Evolutionary conservation across 805 yeast species (phyloP).

Genomic region (Saccharomycopsis capsularis): DNA sequence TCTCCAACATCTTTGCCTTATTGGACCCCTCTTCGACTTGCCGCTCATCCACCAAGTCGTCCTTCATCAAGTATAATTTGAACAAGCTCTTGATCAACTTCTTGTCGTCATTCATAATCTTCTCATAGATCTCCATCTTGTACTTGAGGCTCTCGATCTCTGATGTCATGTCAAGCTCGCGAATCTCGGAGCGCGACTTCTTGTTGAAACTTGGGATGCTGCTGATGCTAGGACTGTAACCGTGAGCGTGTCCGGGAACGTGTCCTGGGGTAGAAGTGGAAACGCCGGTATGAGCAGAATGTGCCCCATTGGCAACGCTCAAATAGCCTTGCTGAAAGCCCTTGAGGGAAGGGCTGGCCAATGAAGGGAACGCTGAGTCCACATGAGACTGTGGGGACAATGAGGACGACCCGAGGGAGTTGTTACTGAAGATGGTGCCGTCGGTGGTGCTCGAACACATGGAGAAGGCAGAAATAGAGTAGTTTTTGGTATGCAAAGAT

Average conservation of each 20-base stretch:
- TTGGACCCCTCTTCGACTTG: background rate
- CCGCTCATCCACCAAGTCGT: constrained; percentile 13
- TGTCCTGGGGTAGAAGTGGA: background rate
- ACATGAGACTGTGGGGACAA: constrained; percentile 12
- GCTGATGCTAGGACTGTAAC: constrained; percentile 12
- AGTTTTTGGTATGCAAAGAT: constrained; percentile 3
- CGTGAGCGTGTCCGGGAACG: constrained; percentile 2
- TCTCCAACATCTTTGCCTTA: constrained; percentile 4
- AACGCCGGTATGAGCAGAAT: background rate
- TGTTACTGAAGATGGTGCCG: background rate
- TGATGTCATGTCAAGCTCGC: constrained; percentile 15
- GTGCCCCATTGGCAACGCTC: too few species aligned
- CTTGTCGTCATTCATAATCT: constrained; percentile 17
- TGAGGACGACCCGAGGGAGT: background rate
- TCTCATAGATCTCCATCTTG: constrained; percentile 17
- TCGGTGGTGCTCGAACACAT: constrained; percentile 11
- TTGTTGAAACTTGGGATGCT: constrained; percentile 1
- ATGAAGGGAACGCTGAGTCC: background rate
- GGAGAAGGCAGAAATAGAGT: constrained; percentile 3
- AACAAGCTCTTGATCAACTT: constrained; percentile 18
- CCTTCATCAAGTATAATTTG: constrained; percentile 19
- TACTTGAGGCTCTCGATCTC: constrained; percentile 16
- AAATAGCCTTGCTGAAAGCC: too few species aligned
- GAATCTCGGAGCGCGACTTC: constrained; percentile 11
- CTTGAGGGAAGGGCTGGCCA: background rate